Evolutionary conservation across 106 monocot genomes (phyloP).

Genomic region (Triglochin maritima): DNA sequence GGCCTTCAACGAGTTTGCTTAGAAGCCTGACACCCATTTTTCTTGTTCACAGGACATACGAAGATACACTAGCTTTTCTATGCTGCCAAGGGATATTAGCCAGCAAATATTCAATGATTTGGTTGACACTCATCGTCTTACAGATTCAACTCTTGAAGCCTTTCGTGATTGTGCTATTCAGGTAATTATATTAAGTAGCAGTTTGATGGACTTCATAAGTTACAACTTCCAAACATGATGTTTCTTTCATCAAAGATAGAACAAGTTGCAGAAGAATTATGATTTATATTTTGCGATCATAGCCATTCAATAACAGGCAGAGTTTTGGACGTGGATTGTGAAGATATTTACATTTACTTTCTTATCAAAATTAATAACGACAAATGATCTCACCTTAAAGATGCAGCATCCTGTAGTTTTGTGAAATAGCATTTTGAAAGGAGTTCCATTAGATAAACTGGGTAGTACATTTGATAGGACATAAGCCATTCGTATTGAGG

Average conservation of each 20-base stretch:
- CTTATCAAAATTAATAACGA: too few species aligned
- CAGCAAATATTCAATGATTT: conserved; percentile 93
- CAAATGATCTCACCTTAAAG: too few species aligned
- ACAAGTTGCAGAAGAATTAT: too few species aligned
- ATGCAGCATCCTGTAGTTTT: not conserved
- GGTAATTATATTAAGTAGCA: conserved; percentile 27
- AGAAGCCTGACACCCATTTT: not conserved
- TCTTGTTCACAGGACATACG: conserved; percentile 58
- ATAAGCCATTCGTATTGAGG: too few species aligned
- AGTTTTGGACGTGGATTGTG: too few species aligned
- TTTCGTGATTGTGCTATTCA: conserved; percentile 91
- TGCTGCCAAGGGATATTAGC: conserved; percentile 94
- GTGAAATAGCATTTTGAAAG: not conserved
- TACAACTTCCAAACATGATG: not conserved
- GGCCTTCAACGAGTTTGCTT: not conserved
- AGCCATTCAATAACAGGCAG: too few species aligned
- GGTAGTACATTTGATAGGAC: too few species aligned
- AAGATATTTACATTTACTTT: too few species aligned
- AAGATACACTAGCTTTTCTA: conserved; percentile 57
- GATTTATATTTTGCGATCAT: too few species aligned
- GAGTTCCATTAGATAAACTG: not conserved
- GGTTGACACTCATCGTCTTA: conserved; percentile 52
- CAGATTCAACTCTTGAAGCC: conserved; percentile 52
- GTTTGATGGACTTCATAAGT: not conserved
- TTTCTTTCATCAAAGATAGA: too few species aligned